Conservation (phyloP, 2,329 filamentous ascomycete species). For the Xylaria sp. region DNA sequence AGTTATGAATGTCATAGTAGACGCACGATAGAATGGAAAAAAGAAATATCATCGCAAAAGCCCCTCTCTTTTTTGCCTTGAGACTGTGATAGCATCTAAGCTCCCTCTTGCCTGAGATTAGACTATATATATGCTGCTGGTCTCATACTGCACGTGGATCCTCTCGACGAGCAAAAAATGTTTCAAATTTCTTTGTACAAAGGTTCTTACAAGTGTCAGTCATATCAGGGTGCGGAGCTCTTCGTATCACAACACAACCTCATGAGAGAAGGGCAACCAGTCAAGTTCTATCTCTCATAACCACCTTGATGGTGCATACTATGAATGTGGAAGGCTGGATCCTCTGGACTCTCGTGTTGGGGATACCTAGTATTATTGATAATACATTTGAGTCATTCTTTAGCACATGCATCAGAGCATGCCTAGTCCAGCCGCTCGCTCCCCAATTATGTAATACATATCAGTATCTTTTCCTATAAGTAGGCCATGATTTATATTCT, state of each 20-base stretch:
- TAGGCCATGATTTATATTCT: not conserved
- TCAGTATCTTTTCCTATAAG: not conserved
- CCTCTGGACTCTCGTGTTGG: not conserved
- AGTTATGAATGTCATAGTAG: slow-evolving; percentile 42
- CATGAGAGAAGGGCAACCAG: not conserved
- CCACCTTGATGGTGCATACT: not conserved
- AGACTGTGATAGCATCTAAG: not conserved
- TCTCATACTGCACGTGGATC: not conserved
- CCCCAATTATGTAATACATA: slow-evolving; percentile 1
- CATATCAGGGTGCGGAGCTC: not conserved
- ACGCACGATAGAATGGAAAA: slow-evolving; percentile 27
- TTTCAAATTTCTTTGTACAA: not conserved
- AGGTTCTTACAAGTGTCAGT: not conserved
- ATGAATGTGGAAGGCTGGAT: not conserved
- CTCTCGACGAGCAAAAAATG: not conserved
- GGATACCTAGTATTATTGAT: slow-evolving; percentile 1
- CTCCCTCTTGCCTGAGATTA: not conserved
- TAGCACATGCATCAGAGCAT: not conserved
- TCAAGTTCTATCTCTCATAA: not conserved
- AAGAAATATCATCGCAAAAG: slow-evolving; percentile 22
- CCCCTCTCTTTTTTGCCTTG: not conserved
- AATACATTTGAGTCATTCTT: not conserved
- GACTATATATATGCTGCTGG: not conserved
- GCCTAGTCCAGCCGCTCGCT: not conserved
- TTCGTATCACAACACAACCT: not conserved